Conservation (phyloP, 768 basidiomycete genomes). For the Boletus vinaceobasis region DNA sequence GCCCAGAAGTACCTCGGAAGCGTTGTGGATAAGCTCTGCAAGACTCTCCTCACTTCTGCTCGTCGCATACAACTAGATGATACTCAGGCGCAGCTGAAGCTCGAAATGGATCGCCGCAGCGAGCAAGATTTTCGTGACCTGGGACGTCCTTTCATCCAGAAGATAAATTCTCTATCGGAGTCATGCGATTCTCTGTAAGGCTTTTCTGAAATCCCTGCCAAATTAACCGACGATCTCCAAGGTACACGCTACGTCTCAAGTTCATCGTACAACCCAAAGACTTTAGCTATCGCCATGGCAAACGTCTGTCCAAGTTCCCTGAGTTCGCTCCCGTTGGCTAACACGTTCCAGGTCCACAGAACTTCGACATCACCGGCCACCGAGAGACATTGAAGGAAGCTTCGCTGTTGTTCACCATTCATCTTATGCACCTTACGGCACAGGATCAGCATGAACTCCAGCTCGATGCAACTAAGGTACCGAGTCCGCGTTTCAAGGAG, state of each 20-base stretch:
- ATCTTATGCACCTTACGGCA: slow-evolving; percentile 28
- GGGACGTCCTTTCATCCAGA: slow-evolving; percentile 13
- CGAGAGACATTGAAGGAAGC: slow-evolving; percentile 20
- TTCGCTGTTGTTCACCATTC: slow-evolving; percentile 23
- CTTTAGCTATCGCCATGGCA: neutral
- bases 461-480: slow-evolving; percentile 18
- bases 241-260: slow-evolving; percentile 17
- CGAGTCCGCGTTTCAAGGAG: slow-evolving; percentile 25
- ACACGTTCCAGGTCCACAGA: slow-evolving; percentile 12
- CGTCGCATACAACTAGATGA: slow-evolving; percentile 20
- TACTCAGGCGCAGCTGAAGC: slow-evolving; percentile 8
- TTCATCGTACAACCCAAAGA: neutral
- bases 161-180: slow-evolving; percentile 16
- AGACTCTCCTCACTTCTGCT: slow-evolving; percentile 6
- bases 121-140: slow-evolving; percentile 18
- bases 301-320: neutral
- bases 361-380: slow-evolving; percentile 16
- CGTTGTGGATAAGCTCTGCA: slow-evolving; percentile 18
- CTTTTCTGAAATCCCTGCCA: neutral
- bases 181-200: slow-evolving; percentile 19
- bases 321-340: neutral
- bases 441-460: slow-evolving; percentile 32
- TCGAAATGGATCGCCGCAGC: slow-evolving; percentile 7
- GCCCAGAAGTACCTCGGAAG: slow-evolving; percentile 19
- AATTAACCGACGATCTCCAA: slow-evolving; percentile 1